Evolutionary conservation across 164 flowering plant genomes (phyloP).

Genomic region (Chimonanthus praecox): DNA sequence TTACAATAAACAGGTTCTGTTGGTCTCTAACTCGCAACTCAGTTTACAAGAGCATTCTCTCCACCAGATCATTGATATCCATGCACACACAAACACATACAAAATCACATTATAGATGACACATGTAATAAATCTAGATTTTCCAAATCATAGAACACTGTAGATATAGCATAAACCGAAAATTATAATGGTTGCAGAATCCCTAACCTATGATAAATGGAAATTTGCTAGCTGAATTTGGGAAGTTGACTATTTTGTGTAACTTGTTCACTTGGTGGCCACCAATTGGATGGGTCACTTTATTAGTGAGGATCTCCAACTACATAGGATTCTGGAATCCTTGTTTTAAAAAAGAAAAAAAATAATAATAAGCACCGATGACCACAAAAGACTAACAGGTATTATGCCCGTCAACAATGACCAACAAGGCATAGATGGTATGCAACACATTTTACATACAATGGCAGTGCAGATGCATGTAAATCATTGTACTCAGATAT

Average conservation of each 20-base stretch:
- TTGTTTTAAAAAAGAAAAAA: too few relatives aligned
- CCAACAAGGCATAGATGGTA: neutral
- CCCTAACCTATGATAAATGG: neutral
- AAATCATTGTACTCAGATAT: too few relatives aligned
- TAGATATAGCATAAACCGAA: neutral
- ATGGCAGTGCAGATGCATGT: neutral
- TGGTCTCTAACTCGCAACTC: neutral
- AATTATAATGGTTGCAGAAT: neutral
- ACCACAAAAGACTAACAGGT: neutral
- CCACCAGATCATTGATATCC: neutral
- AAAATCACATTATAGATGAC: neutral
- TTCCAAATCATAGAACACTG: neutral
- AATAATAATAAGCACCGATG: neutral
- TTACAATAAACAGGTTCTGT: neutral
- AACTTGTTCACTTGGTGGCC: neutral
- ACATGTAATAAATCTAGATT: too few relatives aligned
- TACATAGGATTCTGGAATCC: too few relatives aligned
- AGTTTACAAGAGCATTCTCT: neutral
- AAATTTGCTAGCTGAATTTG: neutral
- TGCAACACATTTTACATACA: neutral
- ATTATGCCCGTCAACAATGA: neutral
- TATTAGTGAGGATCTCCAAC: neutral
- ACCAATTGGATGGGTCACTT: neutral
- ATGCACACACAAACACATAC: neutral
- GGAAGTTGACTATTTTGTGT: neutral